Evolutionary conservation across 305 asterid species (phyloP).

Genomic region (Plantago rigida): DNA sequence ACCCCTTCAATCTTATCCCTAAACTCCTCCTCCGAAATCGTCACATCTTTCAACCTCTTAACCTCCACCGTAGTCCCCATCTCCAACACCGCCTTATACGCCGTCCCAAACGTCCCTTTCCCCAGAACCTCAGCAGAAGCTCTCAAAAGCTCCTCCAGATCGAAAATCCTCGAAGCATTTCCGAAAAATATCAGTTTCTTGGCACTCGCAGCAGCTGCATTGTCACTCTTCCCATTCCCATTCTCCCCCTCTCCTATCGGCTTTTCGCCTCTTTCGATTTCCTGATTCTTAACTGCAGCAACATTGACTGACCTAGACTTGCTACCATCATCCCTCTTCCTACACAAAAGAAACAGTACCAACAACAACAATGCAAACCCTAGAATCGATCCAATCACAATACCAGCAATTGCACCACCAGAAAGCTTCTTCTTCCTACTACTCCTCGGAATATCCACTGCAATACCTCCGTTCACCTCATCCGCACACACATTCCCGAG

Average conservation of each 20-base stretch:
- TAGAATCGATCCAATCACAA: conserved; percentile 71
- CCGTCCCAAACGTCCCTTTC: conserved; percentile 60
- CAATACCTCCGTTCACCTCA: conserved; percentile 6
- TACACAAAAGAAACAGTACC: conserved; percentile 49
- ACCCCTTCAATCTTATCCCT: conserved; percentile 47
- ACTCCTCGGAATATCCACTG: conserved; percentile 13
- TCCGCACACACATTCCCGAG: conserved; percentile 41
- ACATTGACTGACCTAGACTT: conserved; percentile 51
- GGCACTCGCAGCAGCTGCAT: conserved; percentile 21
- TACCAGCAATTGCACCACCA: conserved; percentile 84
- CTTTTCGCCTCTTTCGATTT: conserved; percentile 41
- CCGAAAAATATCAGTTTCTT: conserved; percentile 49
- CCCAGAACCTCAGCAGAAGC: conserved; percentile 59
- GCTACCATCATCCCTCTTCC: conserved; percentile 51
- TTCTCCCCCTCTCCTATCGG: conserved; percentile 42
- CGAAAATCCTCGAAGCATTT: conserved; percentile 36
- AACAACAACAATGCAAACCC: conserved; percentile 50
- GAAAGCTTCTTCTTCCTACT: conserved; percentile 42
- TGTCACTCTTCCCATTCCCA: conserved; percentile 28
- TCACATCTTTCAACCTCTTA: conserved; percentile 59
- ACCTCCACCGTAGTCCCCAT: conserved; percentile 50
- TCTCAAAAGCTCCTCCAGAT: conserved; percentile 48
- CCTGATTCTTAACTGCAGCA: conserved; percentile 46
- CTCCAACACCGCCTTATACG: conserved; percentile 54
- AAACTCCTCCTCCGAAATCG: conserved; percentile 40